Base-by-base conservation (phyloP, 2,329 filamentous ascomycete genomes). In the Tolypocladium sp. region DNA sequence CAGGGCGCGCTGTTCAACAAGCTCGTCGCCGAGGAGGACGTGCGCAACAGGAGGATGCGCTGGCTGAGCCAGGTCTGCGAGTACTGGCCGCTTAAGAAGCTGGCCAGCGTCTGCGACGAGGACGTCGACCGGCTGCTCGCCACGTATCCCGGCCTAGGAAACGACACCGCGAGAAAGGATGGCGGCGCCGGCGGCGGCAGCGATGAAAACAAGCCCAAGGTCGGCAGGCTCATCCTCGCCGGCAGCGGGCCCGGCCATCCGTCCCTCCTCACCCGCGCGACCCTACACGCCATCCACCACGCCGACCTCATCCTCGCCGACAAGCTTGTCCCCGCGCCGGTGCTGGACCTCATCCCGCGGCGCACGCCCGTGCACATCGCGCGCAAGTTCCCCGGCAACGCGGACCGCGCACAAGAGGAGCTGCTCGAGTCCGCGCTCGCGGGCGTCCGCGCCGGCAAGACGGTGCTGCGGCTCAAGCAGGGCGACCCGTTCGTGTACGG, bases 61-160 rank as follows among this genome's bases (percentile, higher is more conserved):
- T 99, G 94, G 94, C 79, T 99, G 1, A 85, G 89, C 25, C 94
- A 99, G 71, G 91, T 99, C 57, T 99, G 94, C 80, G 94, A 99
- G 77, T 99, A 99, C 75, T 99, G 94, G 94, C 92, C 94, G 1
- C 80, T 99, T 33, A 87, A 86, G 63, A 85, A 90, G 22, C 82
- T 99, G 1, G 91, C 92, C 9, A 80, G 82, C 46, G 88, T 97
- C 63, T 88, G 83, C 4, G 91, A 96, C 67, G 81, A 82, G 10
- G 92, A 97, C 65, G 86, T 97, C 8, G 85, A 90, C 20, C 73
- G 76, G 15, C 84, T 97, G 0, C 80, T 99, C n/a, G 77, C 82
- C 62, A 86, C 89, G 2, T 96, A 96, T 68, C 76, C 80, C 6
- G 68, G 68, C 2, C 59, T 61, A 2, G 61, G 63, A 17, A 61